Evolutionary conservation across 148 eudicot genomes (phyloP).

Genomic region (Vaccinium myrtillus): DNA sequence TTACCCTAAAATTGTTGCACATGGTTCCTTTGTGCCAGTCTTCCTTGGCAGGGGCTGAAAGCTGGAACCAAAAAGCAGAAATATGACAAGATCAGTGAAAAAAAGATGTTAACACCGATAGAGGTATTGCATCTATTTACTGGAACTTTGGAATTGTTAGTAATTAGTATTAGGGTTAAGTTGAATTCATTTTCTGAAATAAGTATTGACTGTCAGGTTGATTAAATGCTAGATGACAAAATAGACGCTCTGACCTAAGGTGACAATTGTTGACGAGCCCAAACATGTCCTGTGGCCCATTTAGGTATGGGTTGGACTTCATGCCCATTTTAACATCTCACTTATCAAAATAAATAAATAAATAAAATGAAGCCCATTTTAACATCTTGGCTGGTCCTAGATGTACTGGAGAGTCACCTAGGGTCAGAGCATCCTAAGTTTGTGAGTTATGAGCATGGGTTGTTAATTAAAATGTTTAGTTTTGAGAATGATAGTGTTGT

Average conservation of each 20-base stretch:
- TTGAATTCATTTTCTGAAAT: not conserved
- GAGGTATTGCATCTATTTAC: constrained; percentile 49
- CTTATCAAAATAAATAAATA: too few relatives aligned
- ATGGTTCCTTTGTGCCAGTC: constrained; percentile 44
- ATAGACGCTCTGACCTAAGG: constrained; percentile 3
- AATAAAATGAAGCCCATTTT: not conserved
- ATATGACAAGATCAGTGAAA: constrained; percentile 95
- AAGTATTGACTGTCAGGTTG: not conserved
- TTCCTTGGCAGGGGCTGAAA: constrained; percentile 97
- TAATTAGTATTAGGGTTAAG: too few relatives aligned
- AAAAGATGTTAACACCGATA: constrained; percentile 85
- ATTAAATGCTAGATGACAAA: not conserved
- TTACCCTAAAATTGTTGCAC: constrained; percentile 10
- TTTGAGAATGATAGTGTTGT: not conserved
- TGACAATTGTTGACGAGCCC: not conserved
- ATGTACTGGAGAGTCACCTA: not conserved
- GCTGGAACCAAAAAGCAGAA: constrained; percentile 96
- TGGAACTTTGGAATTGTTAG: not conserved
- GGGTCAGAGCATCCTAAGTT: not conserved
- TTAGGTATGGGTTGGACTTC: not conserved
- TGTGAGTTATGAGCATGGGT: not conserved
- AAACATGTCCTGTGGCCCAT: not conserved
- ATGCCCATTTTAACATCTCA: not conserved
- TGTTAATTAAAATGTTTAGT: not conserved
- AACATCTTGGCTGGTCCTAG: constrained; percentile 1